Conservation (phyloP, 2,329 filamentous ascomycete species). For the Colletotrichum graminicola region DNA sequence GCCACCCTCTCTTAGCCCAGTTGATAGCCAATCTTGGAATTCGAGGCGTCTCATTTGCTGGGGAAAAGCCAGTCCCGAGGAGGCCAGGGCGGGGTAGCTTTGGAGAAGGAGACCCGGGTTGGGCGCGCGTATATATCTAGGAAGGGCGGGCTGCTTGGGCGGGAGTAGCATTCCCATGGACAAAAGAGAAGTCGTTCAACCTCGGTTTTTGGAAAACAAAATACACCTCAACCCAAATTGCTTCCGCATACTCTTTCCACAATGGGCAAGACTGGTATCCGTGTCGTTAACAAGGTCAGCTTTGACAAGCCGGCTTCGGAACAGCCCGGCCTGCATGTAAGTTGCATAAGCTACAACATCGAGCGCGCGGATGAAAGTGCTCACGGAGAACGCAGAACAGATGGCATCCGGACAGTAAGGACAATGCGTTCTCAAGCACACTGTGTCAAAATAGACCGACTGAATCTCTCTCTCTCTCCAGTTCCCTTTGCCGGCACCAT, state of each 20-base stretch:
- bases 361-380: background rate
- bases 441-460: slow-evolving; percentile 7
- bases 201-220: background rate
- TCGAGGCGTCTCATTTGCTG: slow-evolving; percentile 20
- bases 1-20: slow-evolving; percentile 11
- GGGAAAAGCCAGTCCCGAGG: slow-evolving; percentile 13
- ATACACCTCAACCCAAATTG: too few species aligned
- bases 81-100: slow-evolving; percentile 38
- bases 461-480: slow-evolving; percentile 50
- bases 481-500: slow-evolving; percentile 81
- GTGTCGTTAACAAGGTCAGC: slow-evolving; percentile 79
- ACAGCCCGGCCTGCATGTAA: slow-evolving; percentile 78
- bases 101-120: background rate
- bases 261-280: slow-evolving; percentile 72
- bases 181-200: background rate
- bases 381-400: slow-evolving; percentile 72
- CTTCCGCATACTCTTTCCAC: background rate
- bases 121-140: slow-evolving; percentile 29
- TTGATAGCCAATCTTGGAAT: slow-evolving; percentile 25
- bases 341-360: slow-evolving; percentile 47
- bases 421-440: background rate
- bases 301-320: slow-evolving; percentile 78
- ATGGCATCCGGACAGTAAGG: slow-evolving; percentile 90
- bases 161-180: background rate
- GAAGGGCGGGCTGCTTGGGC: background rate